phyloP scores from a whole-genome alignment of 2,329 filamentous ascomycete species.

The Xylariaceae sp. region DNA sequence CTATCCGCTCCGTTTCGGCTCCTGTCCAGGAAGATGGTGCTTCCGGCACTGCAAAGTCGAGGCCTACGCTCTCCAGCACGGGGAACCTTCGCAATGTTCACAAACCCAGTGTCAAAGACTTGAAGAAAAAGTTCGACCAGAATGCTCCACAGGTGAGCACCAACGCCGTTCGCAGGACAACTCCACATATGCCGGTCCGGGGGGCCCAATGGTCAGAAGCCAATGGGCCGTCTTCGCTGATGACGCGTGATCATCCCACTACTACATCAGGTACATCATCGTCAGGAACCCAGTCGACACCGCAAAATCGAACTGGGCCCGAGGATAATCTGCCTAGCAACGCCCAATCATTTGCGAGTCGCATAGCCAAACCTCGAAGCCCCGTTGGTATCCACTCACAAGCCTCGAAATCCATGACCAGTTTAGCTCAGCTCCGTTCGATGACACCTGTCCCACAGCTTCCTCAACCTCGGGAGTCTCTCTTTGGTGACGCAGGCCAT shows the following conservation, averaged over 20 bases:
- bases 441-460: slow-evolving; percentile 25
- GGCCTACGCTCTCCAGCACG: slow-evolving; percentile 27
- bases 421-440: slow-evolving; percentile 35
- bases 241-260: slow-evolving; percentile 31
- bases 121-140: slow-evolving; percentile 74
- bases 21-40: slow-evolving; percentile 44
- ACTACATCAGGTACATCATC: slow-evolving; percentile 24
- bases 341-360: slow-evolving; percentile 55
- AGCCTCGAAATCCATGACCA: slow-evolving; percentile 42
- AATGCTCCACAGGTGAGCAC: slow-evolving; percentile 36
- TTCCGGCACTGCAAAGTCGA: slow-evolving; percentile 30
- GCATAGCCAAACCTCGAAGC: slow-evolving; percentile 49
- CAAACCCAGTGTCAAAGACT: slow-evolving; percentile 71
- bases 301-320: slow-evolving; percentile 43
- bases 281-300: slow-evolving; percentile 33
- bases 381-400: slow-evolving; percentile 33
- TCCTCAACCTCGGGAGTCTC: slow-evolving; percentile 44
- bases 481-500: slow-evolving; percentile 72
- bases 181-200: slow-evolving; percentile 14
- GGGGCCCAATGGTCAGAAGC: slow-evolving; percentile 21
- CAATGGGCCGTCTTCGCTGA: slow-evolving; percentile 35
- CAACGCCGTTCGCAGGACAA: slow-evolving; percentile 33
- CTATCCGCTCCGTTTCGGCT: slow-evolving; percentile 51
- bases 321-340: slow-evolving; percentile 51
- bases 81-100: slow-evolving; percentile 29